Percentiles rank a stretch among this genome's conserved stretches.
These are phyloP conservation scores for Brassica juncea DNA, from an alignment of 345 rosid genomes.

Conservation along the genomic window DNA sequence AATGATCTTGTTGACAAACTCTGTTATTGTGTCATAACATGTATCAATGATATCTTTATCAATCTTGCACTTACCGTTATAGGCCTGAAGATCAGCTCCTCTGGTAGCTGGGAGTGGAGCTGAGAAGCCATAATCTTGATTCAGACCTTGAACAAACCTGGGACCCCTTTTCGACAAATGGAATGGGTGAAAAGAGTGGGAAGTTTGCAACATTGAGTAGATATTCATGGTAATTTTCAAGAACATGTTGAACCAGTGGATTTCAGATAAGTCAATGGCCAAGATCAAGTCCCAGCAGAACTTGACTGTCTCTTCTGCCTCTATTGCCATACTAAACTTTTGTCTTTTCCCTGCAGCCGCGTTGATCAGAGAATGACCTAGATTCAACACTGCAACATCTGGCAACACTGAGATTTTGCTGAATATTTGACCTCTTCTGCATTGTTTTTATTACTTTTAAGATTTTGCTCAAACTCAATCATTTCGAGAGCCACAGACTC, in stretches of 20 bases:
- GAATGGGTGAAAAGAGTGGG: conserved; percentile 77
- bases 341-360: conserved; percentile 97
- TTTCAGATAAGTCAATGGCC: conserved; percentile 50
- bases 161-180: conserved; percentile 74
- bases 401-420: conserved; percentile 58
- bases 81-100: conserved; percentile 37
- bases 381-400: conserved; percentile 55
- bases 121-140: conserved; percentile 54
- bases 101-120: conserved; percentile 50
- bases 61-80: conserved; percentile 80
- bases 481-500: conserved; percentile 72
- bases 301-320: conserved; percentile 81
- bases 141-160: conserved; percentile 67
- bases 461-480: conserved; percentile 81
- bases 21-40: conserved; percentile 56
- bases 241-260: conserved; percentile 53
- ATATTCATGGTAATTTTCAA: conserved; percentile 73
- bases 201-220: conserved; percentile 64
- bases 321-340: conserved; percentile 76
- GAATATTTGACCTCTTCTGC: conserved; percentile 72
- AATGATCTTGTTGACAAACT: conserved; percentile 60
- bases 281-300: conserved; percentile 81
- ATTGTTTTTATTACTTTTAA: conserved; percentile 71
- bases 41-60: conserved; percentile 84
- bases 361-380: conserved; percentile 80